Evolutionary conservation across 2,329 filamentous ascomycete genomes (phyloP), one percentile per base, ranked within the genome.

Genomic region (Bertia moriformis): DNA sequence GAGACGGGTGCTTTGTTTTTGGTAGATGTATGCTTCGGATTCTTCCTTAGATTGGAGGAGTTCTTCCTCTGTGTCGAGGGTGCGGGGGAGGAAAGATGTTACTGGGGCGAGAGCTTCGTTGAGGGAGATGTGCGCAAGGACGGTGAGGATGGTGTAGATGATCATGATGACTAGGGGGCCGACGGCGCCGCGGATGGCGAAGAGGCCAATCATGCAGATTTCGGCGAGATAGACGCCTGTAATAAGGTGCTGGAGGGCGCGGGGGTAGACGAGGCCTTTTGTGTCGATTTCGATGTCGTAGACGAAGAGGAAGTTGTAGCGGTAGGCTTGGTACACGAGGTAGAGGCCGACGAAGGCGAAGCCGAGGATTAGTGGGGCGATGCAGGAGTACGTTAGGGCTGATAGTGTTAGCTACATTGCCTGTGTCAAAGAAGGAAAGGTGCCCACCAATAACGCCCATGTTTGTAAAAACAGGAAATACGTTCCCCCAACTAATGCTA

Each of bases 231-330:
- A 68, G 14, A 67, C 50, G 38, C 64, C 64, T 3, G 58, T 60
- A 7, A 61, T 58, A 24, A 67, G 55, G 38, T 67, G 64, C 41
- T 62, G 57, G 18, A 68, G 44, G 3, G 64, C 64, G 18, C 60
- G 59, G 39, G 59, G 56, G 47, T 67, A 67, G 2, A 58, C 56
- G 14, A 56, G 56, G 30, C 64, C 64, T 44, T 61, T 60, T 19
- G 64, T 67, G 43, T 68, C 64, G 39, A 64, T 55, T 29, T 55
- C 46, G 41, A 60, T 61, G 42, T 61, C 61, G 47, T 63, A 63
- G 12, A 65, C 61, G 46, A 65, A 68, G 10, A 67, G 56, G 45
- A 66, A 54, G 42, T 64, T 65, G 54, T 68, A 67, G 14, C 62
- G 58, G 49, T 62, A 67, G 39, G 58, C 62, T 32, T 66, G 43